Base-by-base conservation (phyloP, 768 basidiomycete species). In the Nidularia sp. region DNA sequence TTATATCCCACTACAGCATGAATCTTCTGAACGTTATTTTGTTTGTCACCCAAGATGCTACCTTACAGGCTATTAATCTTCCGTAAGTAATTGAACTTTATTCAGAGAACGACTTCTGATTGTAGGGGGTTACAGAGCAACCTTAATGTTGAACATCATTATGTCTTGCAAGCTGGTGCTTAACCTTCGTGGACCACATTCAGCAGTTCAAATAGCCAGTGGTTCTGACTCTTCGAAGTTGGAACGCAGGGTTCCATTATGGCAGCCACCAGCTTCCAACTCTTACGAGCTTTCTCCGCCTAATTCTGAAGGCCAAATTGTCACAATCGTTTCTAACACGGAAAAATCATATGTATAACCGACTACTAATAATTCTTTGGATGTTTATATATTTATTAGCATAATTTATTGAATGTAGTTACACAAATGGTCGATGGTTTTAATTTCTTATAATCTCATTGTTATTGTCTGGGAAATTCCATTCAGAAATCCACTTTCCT, bases 151-250 rank as follows among this genome's bases (percentile, higher is more conserved):
- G 18, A 57, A 60, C 39, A 55, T 64, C n/a, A 53, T 64, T 22
- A 53, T 64, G 45, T 62, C 57, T 22, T 57, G 63, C 47, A 56
- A 58, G 13, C 53, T 64, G 9, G 47, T 64, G 2, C 58, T 62
- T 6, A 64, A 64, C 41, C 58, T 64, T 12, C 57, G 60, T 45
- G 53, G 46, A 34, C 44, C 61, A 33, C 55, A 49, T 9, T 39
- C 18, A 18, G 18, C 18, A 18, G 18, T 18, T 18, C 18, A 18
- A 18, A 18, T 18, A 18, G 18, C 18, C n/a, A 39, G 36, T 39
- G n/a, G n/a, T 39, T 39, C 36, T 8, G 36, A 39, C n/a, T 39
- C 36, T n/a, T 39, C 36, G n/a, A n/a, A 39, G 36, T 8, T 8
- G n/a, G n/a, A 39, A 39, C 8, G 18, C 18, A 18, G 18, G 18